These are phyloP conservation scores for Leccinum barrowsii DNA, from an alignment of 768 basidiomycete genomes.

Conservation along the genomic window DNA sequence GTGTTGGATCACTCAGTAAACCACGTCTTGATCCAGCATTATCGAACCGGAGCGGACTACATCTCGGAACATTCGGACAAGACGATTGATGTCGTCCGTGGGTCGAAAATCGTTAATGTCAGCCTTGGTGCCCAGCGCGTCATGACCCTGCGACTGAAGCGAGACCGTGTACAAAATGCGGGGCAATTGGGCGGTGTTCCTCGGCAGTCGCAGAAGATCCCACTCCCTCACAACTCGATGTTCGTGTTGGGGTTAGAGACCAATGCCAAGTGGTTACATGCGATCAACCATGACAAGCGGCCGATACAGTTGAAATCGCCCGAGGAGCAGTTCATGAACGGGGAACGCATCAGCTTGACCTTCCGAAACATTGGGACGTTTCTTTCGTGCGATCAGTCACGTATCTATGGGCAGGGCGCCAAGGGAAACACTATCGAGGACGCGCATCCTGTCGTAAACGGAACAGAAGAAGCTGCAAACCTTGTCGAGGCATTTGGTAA, in stretches of 20 bases:
- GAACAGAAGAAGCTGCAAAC: constrained; percentile 43
- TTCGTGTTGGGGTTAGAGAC: constrained; percentile 76
- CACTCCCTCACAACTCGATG: constrained; percentile 78
- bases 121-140: constrained; percentile 73
- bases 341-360: constrained; percentile 74
- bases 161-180: constrained; percentile 34
- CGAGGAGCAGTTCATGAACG: constrained; percentile 52
- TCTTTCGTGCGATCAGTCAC: constrained; percentile 44
- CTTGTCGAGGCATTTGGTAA: constrained; percentile 65
- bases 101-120: constrained; percentile 76
- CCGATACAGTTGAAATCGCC: constrained; percentile 47
- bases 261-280: constrained; percentile 73
- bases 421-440: constrained; percentile 54
- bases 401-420: constrained; percentile 75
- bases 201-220: constrained; percentile 55
- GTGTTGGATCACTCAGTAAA: constrained; percentile 66
- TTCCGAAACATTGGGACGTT: constrained; percentile 80
- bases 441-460: constrained; percentile 53
- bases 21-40: constrained; percentile 80
- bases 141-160: constrained; percentile 73
- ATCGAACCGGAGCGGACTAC: constrained; percentile 75
- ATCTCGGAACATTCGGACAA: constrained; percentile 89
- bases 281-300: constrained; percentile 74
- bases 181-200: constrained; percentile 22
- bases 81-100: constrained; percentile 74